Evolutionary conservation across 2,329 filamentous ascomycete genomes (phyloP), one percentile per base, ranked within the genome.

Genomic region (Penicillium sclerotiorum): DNA sequence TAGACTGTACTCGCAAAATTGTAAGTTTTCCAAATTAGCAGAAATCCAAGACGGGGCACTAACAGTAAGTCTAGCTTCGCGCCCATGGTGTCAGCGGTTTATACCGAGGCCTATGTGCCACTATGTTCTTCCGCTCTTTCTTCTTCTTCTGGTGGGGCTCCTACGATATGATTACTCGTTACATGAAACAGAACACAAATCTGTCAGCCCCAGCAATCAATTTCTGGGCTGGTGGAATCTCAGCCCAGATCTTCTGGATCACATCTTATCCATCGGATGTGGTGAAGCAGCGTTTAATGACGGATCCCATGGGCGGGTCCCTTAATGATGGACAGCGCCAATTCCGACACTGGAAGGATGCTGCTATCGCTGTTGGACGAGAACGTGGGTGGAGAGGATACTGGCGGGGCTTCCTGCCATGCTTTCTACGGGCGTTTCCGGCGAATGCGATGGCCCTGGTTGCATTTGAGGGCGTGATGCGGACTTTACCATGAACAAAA

Each of bases 81-180:
- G 63, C 69, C 43, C 90, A 97, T 69, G 93, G 94, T 38, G 63
- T 96, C 2, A 67, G 73, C 18, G 94, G 93, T 28, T 71, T 99
- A 7, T 99, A 93, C 71, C 91, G 90, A 67, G 94, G 94, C 0
- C 80, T 99, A 11, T 77, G 74, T 30, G 89, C 94, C 1, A 97
- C 94, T 0, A 77, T 97, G 41, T 72, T 97, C 40, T 97, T 97
- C 76, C 83, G 94, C 15, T 84, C 85, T 12, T 95, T 93, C 75
- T 99, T 99, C 79, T 96, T 96, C 80, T 94, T 87, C 77, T 97
- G 92, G 92, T 99, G 94, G 94, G 86, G 86, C n/a, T 88, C 85
- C 52, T 99, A 99, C 76, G 93, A 96, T 64, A 61, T 96, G 23
- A 81, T 97, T 60, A 89, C 89, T 5, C 79, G 83, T 18, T 74